Evolutionary conservation across 805 yeast genomes (phyloP).

Genomic region (Lachancea sp.): DNA sequence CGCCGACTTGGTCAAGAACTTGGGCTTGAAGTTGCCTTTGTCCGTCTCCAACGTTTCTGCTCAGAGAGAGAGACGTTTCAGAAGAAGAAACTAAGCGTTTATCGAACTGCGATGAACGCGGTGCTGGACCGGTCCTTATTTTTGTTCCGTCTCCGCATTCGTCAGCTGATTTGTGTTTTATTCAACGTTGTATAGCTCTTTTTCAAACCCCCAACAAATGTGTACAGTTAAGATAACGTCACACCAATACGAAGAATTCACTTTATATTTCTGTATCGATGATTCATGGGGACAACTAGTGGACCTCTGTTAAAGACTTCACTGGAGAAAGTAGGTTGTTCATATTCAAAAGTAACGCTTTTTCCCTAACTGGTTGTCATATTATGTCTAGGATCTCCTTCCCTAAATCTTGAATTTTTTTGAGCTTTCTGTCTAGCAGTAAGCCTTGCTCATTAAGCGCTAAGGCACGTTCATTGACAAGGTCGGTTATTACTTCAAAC

Average conservation of each 20-base stretch:
- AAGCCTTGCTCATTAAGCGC: constrained; percentile 31
- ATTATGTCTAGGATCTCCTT: constrained; percentile 35
- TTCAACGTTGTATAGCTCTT: constrained; percentile 14
- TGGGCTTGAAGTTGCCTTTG: constrained; percentile 86
- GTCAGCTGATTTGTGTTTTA: background rate
- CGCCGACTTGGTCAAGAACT: constrained; percentile 85
- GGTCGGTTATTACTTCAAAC: constrained; percentile 34
- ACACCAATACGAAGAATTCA: constrained; percentile 14
- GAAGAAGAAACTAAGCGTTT: constrained; percentile 68
- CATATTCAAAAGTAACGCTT: background rate
- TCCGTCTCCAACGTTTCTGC: constrained; percentile 81
- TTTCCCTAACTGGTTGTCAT: constrained; percentile 10
- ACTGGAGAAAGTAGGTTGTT: too few species aligned
- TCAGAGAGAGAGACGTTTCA: constrained; percentile 88
- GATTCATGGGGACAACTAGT: too few species aligned
- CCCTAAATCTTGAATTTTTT: constrained; percentile 38
- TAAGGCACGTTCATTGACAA: constrained; percentile 34
- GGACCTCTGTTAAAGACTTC: too few species aligned
- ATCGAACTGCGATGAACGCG: background rate
- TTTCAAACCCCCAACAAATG: constrained; percentile 10
- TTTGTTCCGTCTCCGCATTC: background rate
- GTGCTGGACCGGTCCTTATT: background rate
- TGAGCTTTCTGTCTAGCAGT: constrained; percentile 31
- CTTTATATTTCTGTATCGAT: background rate
- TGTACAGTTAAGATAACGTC: constrained; percentile 20